Evolutionary conservation across 176 grass and related monocot genomes (phyloP), one percentile per base, ranked within the genome.

Genomic region (Phoenix dactylifera): DNA sequence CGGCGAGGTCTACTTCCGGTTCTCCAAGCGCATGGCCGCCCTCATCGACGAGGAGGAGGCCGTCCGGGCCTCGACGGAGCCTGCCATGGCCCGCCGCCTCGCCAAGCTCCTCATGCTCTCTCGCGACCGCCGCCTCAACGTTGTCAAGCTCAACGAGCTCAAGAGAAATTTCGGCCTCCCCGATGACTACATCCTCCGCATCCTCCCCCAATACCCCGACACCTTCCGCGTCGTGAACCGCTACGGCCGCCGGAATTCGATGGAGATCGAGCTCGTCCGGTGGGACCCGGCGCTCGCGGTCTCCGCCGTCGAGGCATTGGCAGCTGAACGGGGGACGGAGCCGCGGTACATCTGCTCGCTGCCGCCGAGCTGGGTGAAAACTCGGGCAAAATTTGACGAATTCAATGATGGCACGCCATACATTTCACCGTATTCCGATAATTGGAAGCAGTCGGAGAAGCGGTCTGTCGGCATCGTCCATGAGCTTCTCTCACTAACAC

Each of bases 101-200:
- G 75, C 80, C 26, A 89, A 85, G 49, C 64, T 97, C 25, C 83
- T 90, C 54, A 90, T 90, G 87, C 83, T 97, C 62, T 69, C 78
- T 15, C 75, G 63, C 24, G 83, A 85, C 3, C 78, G 72, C 24
- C 87, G 86, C 49, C 35, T 97, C 51, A 80, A 77, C 44, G 83
- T 97, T 9, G 79, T 82, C 59, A 97, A 97, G 75, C 75, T 96
- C 62, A 77, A 77, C 22, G 80, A 71, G 55, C 69, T 96, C 62
- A 85, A 83, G 64, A 75, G 83, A 35, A 70, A 61, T 60, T 80
- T 96, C 54, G 92, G 87, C 25, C 72, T 96, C 39, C 86, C 92
- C 4, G 87, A 96, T 54, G 86, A 96, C 63, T 96, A 96, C 82
- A 63, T 96, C 51, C 76, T 96, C 18, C 81, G 86, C 58, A 39